Conservation (phyloP, 306 rosid species). For the Castanospermum australe region DNA sequence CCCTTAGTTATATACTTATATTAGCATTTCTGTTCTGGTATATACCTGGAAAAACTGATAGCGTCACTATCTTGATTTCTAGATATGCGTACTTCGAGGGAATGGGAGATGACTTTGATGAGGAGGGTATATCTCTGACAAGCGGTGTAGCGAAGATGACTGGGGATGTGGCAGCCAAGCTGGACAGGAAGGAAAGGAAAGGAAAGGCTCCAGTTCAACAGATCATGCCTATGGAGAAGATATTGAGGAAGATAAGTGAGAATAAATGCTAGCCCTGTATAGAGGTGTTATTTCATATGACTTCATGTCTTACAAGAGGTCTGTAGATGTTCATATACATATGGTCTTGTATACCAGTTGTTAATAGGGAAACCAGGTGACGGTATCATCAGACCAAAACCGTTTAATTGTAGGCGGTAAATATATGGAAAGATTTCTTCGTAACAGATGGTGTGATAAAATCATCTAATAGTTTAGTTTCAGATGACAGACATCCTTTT, state of each 20-base stretch:
- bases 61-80: constrained; percentile 15
- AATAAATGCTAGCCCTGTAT: constrained; percentile 42
- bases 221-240: constrained; percentile 64
- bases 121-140: constrained; percentile 85
- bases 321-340: constrained; percentile 37
- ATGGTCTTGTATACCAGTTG: constrained; percentile 26
- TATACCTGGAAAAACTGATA: not conserved
- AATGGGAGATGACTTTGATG: constrained; percentile 79
- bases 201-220: constrained; percentile 45
- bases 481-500: constrained; percentile 18
- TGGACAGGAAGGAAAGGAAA: constrained; percentile 52
- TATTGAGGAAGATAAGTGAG: constrained; percentile 91
- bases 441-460: constrained; percentile 12
- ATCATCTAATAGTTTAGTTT: constrained; percentile 2
- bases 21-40: not conserved
- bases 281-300: constrained; percentile 12
- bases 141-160: constrained; percentile 49
- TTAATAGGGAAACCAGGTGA: constrained; percentile 18
- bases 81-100: constrained; percentile 90
- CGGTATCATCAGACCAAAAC: constrained; percentile 18
- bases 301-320: constrained; percentile 21
- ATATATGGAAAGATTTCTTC: not conserved
- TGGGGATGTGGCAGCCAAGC: constrained; percentile 50
- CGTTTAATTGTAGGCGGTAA: not conserved
- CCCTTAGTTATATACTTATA: no score